Conservation (phyloP, 176 grass and related monocot species). For the Phragmites australis region DNA sequence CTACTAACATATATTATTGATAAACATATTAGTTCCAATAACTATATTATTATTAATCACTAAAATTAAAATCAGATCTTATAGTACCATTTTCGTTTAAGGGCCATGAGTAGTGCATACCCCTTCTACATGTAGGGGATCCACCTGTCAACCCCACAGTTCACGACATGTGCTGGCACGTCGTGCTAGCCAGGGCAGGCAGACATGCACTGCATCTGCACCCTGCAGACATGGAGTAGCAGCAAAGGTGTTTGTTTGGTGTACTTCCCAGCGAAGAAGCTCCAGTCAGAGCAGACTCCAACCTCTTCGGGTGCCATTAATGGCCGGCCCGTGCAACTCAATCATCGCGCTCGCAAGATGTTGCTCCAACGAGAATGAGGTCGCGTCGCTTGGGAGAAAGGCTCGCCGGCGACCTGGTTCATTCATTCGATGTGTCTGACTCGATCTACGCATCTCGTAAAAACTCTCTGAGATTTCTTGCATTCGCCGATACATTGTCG, state of each 20-base stretch:
- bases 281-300: constrained; percentile 9
- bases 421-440: neutral
- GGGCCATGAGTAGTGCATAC: no score
- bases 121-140: neutral
- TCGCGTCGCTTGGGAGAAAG: neutral
- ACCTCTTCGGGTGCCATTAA: constrained; percentile 60
- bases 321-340: neutral
- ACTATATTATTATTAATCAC: no score
- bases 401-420: neutral
- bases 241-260: neutral
- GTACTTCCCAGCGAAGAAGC: neutral
- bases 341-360: neutral
- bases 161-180: neutral
- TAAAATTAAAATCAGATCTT: no score
- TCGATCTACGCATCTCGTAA: neutral
- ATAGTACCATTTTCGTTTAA: no score
- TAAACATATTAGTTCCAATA: no score
- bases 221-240: neutral
- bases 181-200: neutral
- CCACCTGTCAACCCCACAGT: neutral
- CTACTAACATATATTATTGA: no score
- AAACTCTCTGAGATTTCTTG: neutral
- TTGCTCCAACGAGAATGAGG: constrained; percentile 7
- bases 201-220: neutral
- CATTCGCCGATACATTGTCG: neutral